Percentiles rank a stretch among this genome's conserved stretches.
Evolutionary conservation across 148 eudicot genomes (phyloP).

Genomic region (Spergularia marina): DNA sequence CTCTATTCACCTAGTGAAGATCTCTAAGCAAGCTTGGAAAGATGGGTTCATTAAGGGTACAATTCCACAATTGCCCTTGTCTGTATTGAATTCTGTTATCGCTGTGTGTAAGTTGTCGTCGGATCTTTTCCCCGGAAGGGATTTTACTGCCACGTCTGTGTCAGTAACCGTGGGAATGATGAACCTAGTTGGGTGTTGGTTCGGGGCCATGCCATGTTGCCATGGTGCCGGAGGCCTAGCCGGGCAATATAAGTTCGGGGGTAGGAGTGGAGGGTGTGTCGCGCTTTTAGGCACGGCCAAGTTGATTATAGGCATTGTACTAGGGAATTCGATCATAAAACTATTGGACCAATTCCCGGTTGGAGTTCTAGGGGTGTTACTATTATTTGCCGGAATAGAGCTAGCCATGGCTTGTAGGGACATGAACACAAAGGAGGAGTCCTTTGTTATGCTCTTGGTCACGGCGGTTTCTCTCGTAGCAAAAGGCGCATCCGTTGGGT

Average conservation of each 20-base stretch:
- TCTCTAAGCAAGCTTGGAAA: constrained; percentile 71
- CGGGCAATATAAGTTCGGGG: constrained; percentile 93
- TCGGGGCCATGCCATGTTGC: constrained; percentile 87
- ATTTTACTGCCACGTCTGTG: constrained; percentile 64
- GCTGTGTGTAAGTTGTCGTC: constrained; percentile 75
- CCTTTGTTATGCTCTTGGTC: constrained; percentile 66
- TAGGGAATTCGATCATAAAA: constrained; percentile 69
- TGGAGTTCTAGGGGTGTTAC: constrained; percentile 70
- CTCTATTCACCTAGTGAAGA: constrained; percentile 34
- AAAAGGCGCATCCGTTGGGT: constrained; percentile 71
- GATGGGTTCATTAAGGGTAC: constrained; percentile 82
- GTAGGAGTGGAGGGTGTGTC: constrained; percentile 83
- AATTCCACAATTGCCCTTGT: constrained; percentile 77
- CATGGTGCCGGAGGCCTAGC: constrained; percentile 98
- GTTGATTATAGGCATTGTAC: constrained; percentile 53
- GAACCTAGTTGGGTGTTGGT: constrained; percentile 92
- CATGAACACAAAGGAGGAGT: constrained; percentile 62
- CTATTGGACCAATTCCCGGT: constrained; percentile 70
- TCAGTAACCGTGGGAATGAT: constrained; percentile 69
- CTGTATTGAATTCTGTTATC: constrained; percentile 79
- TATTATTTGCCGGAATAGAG: constrained; percentile 83
- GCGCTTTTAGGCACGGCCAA: constrained; percentile 66
- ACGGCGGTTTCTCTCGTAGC: constrained; percentile 72
- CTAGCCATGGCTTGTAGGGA: constrained; percentile 81
- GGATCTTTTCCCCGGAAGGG: constrained; percentile 65